A percentile compares a stretch with the other conserved stretches of the same genome.
Evolutionary conservation across 2,329 filamentous ascomycete genomes (phyloP).

Genomic region (Xenoacremonium recifei): DNA sequence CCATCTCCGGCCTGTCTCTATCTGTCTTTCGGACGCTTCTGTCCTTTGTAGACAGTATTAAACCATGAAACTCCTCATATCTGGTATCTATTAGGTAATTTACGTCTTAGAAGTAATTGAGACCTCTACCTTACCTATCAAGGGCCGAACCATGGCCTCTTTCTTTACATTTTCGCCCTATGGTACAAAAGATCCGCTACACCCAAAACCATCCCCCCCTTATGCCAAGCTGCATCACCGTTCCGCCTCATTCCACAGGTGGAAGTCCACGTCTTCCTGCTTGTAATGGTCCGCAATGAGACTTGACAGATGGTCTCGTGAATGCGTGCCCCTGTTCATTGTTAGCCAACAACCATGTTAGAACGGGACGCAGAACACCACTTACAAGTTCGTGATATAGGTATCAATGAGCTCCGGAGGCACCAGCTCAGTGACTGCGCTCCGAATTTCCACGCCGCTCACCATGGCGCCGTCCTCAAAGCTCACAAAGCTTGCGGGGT

Average conservation of each 20-base stretch:
- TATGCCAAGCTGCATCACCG: conserved; percentile 8
- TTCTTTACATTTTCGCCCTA: too few relatives aligned
- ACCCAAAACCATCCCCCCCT: neutral
- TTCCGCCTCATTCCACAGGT: conserved; percentile 41
- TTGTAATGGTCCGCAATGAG: conserved; percentile 77
- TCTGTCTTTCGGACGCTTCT: too few relatives aligned
- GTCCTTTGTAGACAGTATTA: too few relatives aligned
- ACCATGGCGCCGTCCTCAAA: conserved; percentile 81
- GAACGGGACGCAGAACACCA: conserved; percentile 16
- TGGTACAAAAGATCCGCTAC: neutral
- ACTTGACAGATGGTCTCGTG: conserved; percentile 69
- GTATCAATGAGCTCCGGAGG: conserved; percentile 72
- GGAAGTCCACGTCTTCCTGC: conserved; percentile 66
- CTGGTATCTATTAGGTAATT: neutral
- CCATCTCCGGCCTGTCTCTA: too few relatives aligned
- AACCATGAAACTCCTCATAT: too few relatives aligned
- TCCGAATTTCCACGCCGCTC: conserved; percentile 73
- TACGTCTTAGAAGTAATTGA: too few relatives aligned
- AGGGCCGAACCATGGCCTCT: too few relatives aligned
- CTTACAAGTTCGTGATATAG: conserved; percentile 76
- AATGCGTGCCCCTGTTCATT: conserved; percentile 58
- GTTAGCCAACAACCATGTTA: too few relatives aligned
- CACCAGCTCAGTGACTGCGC: conserved; percentile 80
- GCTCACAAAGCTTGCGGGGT: conserved; percentile 71
- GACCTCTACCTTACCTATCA: too few relatives aligned